These are phyloP conservation scores for Macrophomina tecta DNA, from an alignment of 2,329 filamentous ascomycete genomes.

Conservation along the genomic window DNA sequence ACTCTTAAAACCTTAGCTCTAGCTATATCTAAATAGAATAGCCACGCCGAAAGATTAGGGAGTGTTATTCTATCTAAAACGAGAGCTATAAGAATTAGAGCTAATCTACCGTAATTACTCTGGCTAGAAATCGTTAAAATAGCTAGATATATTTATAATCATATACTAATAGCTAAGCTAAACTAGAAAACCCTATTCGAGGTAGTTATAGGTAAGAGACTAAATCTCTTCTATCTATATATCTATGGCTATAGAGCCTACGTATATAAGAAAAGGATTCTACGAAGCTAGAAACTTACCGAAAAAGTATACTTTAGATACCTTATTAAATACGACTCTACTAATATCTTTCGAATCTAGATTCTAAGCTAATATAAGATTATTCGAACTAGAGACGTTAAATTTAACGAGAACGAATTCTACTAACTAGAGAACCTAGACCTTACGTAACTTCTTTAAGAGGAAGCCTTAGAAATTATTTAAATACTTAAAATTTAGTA, in stretches of 20 bases:
- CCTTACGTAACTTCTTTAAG: background rate
- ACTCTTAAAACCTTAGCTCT: background rate
- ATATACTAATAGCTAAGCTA: background rate
- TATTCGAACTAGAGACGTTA: conserved; percentile 10
- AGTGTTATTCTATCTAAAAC: background rate
- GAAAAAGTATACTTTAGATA: background rate
- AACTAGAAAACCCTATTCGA: conserved; percentile 17
- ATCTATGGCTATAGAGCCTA: conserved; percentile 11
- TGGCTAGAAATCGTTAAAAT: conserved; percentile 5
- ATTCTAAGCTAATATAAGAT: background rate
- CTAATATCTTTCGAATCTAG: conserved; percentile 16
- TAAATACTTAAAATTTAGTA: background rate
- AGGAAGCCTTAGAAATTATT: conserved; percentile 3
- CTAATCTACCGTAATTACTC: background rate
- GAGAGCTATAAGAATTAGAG: conserved; percentile 11
- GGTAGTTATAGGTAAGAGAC: conserved; percentile 4
- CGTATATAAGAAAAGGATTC: background rate
- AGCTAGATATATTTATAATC: background rate
- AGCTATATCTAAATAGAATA: background rate
- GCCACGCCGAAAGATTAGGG: conserved; percentile 2
- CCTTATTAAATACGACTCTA: conserved; percentile 9
- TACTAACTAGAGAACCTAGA: conserved; percentile 2
- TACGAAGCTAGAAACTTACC: background rate
- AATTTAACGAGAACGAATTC: conserved; percentile 10
- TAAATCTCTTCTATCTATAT: background rate